These are phyloP conservation scores for Melianthus villosus DNA, from an alignment of 441 rosid species.

Conservation along the genomic window DNA sequence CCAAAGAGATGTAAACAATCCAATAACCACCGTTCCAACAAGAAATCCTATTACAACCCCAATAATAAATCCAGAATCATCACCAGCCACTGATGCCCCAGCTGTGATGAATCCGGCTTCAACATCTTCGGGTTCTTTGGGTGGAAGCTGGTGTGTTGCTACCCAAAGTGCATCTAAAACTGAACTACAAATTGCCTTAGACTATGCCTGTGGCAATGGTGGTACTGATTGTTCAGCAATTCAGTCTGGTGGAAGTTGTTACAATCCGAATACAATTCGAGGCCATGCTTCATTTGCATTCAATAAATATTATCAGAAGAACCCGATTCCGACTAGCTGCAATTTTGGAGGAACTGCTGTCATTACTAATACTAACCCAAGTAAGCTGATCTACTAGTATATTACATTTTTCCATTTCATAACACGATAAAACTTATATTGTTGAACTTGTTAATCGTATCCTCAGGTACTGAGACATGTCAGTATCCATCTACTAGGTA, in stretches of 20 bases:
- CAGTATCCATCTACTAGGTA: constrained; percentile 70
- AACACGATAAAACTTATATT: neutral
- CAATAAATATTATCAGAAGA: constrained; percentile 87
- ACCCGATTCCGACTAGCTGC: constrained; percentile 81
- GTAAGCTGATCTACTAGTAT: constrained; percentile 25
- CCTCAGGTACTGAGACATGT: constrained; percentile 64
- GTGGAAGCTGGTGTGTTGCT: constrained; percentile 70
- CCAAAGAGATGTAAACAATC: no score
- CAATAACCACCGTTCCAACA: no score
- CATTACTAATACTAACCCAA: constrained; percentile 67
- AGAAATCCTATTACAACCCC: no score
- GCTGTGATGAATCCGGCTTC: no score
- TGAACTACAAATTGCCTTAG: constrained; percentile 79
- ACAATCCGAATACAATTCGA: constrained; percentile 44
- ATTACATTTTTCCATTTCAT: neutral
- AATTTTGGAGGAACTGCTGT: constrained; percentile 79
- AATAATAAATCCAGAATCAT: no score
- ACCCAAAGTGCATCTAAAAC: constrained; percentile 56
- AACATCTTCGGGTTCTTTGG: no score
- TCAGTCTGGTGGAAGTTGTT: constrained; percentile 61
- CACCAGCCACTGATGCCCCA: no score
- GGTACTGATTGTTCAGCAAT: constrained; percentile 79
- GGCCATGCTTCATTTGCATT: constrained; percentile 96
- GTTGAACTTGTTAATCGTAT: neutral
- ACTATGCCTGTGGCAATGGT: constrained; percentile 89